These are phyloP conservation scores for Biancaea sappan DNA, from an alignment of 306 rosid genomes.

Conservation along the genomic window DNA sequence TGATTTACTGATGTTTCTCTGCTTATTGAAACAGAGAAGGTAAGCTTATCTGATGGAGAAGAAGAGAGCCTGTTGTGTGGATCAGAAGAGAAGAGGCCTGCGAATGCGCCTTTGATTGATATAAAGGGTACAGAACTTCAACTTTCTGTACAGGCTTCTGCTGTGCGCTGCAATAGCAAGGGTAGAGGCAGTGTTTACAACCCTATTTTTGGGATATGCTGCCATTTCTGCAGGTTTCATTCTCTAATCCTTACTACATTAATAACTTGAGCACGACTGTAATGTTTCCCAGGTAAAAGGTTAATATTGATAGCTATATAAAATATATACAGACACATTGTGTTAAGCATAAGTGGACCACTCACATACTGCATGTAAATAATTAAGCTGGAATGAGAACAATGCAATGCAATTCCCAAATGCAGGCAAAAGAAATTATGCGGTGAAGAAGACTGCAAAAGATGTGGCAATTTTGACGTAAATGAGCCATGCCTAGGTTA, in stretches of 20 bases:
- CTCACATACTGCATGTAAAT: background rate
- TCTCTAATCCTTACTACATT: background rate
- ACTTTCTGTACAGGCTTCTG: conserved; percentile 46
- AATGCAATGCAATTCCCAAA: conserved; percentile 25
- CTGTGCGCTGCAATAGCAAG: conserved; percentile 60
- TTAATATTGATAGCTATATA: background rate
- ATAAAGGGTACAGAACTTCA: conserved; percentile 31
- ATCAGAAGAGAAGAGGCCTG: conserved; percentile 50
- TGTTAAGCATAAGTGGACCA: background rate
- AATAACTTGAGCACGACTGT: background rate
- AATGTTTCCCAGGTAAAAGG: background rate
- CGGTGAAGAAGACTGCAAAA: conserved; percentile 73
- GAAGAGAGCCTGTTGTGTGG: conserved; percentile 20
- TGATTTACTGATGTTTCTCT: background rate
- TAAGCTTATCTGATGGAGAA: background rate
- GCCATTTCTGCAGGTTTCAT: conserved; percentile 78
- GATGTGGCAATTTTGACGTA: conserved; percentile 64
- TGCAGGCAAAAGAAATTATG: conserved; percentile 79
- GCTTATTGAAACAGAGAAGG: conserved; percentile 20
- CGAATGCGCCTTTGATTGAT: conserved; percentile 54
- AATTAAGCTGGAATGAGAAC: background rate
- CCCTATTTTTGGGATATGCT: conserved; percentile 62
- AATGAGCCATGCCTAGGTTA: conserved; percentile 70
- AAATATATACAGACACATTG: background rate
- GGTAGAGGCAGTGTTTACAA: conserved; percentile 71